These are phyloP conservation scores for Fraxinus greggii DNA, from an alignment of 305 asterid genomes.

Conservation along the genomic window DNA sequence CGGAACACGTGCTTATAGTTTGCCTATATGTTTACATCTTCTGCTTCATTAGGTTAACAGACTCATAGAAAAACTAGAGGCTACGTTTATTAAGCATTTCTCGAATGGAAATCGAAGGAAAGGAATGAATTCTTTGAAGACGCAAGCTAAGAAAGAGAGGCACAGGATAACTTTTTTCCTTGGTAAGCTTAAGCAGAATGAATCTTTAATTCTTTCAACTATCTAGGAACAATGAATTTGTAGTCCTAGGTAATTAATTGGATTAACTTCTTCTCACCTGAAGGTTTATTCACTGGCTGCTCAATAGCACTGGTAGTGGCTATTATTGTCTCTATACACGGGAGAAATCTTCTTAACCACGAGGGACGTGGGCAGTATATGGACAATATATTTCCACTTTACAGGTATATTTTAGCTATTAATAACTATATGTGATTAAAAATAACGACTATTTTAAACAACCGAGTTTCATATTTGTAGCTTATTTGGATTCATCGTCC, in stretches of 20 bases:
- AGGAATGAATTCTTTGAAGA: conserved; percentile 66
- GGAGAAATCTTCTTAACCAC: conserved; percentile 46
- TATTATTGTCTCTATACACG: conserved; percentile 38
- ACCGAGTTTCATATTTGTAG: conserved; percentile 32
- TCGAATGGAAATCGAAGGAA: conserved; percentile 72
- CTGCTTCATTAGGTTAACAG: conserved; percentile 43
- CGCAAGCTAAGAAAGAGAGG: conserved; percentile 57
- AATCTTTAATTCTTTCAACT: not conserved
- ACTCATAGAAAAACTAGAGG: conserved; percentile 63
- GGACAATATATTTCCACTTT: conserved; percentile 63
- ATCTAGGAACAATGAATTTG: not conserved
- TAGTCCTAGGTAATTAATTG: not conserved
- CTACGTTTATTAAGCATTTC: conserved; percentile 68
- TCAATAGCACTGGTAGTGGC: conserved; percentile 58
- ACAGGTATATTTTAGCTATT: conserved; percentile 42
- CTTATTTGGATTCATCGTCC: conserved; percentile 58
- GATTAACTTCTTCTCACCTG: conserved; percentile 8
- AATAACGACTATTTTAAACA: not conserved
- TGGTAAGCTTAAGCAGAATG: conserved; percentile 36
- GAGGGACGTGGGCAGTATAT: conserved; percentile 47
- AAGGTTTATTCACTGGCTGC: conserved; percentile 68
- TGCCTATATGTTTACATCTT: not conserved
- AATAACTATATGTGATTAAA: not conserved
- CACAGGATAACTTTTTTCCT: conserved; percentile 69
- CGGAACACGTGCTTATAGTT: not conserved